These are phyloP conservation scores for Aspergillus fischeri DNA, from an alignment of 2,329 filamentous ascomycete species.

Conservation along the genomic window DNA sequence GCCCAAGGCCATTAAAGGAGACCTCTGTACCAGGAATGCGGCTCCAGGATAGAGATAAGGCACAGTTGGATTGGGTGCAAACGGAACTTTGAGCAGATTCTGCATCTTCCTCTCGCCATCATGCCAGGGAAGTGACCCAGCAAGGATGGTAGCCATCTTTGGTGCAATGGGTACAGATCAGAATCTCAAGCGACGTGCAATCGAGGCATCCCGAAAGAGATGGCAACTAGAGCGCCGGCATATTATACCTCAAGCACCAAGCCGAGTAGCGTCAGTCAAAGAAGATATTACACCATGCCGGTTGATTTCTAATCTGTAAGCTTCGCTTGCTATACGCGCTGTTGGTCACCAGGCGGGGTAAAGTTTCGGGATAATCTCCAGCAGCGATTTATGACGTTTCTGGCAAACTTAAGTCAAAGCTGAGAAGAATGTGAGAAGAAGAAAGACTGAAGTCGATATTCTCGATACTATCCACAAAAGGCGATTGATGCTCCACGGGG, in stretches of 20 bases:
- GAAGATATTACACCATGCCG: background rate
- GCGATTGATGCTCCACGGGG: too few relatives aligned
- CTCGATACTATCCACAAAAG: too few relatives aligned
- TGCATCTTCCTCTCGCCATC: slow-evolving; percentile 65
- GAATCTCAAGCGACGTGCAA: too few relatives aligned
- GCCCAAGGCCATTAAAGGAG: slow-evolving; percentile 69
- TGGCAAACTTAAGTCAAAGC: too few relatives aligned
- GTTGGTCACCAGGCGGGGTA: background rate
- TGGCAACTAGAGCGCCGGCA: too few relatives aligned
- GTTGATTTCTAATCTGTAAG: background rate
- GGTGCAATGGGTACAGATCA: background rate
- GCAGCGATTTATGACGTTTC: too few relatives aligned
- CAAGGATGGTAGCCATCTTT: slow-evolving; percentile 22
- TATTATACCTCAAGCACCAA: background rate
- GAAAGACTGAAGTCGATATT: too few relatives aligned
- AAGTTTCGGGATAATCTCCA: background rate
- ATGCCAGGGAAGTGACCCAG: slow-evolving; percentile 48
- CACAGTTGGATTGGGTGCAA: slow-evolving; percentile 62
- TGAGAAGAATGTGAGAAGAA: too few relatives aligned
- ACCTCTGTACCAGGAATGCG: slow-evolving; percentile 56
- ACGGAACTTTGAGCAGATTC: slow-evolving; percentile 55
- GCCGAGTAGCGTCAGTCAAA: background rate
- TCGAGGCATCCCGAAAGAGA: too few relatives aligned
- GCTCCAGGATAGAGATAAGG: slow-evolving; percentile 60
- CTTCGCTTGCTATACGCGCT: background rate